These are phyloP conservation scores for Coemansia erecta DNA, from an alignment of 192 early-diverging fungal genomes.

Conservation along the genomic window DNA sequence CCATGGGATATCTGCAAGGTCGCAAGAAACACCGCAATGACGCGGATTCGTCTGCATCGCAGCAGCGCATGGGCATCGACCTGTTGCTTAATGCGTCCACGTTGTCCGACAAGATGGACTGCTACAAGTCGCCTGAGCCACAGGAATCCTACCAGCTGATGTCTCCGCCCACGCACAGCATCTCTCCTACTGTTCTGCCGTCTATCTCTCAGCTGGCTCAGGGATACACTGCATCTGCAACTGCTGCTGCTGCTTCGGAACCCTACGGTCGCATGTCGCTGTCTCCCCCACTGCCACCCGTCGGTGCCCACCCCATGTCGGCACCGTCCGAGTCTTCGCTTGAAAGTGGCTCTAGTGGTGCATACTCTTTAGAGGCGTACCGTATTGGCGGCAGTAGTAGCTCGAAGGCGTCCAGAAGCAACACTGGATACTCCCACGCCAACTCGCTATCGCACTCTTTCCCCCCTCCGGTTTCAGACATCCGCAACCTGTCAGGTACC, in stretches of 20 bases:
- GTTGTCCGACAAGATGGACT: conserved; percentile 30
- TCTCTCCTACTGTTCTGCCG: conserved; percentile 24
- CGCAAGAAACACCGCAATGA: conserved; percentile 24
- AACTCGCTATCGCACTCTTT: conserved; percentile 7
- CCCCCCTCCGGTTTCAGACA: conserved; percentile 35
- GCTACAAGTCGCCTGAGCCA: conserved; percentile 8
- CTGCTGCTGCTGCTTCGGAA: not conserved
- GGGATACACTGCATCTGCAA: not conserved
- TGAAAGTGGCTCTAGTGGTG: conserved; percentile 13
- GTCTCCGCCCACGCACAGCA: conserved; percentile 21
- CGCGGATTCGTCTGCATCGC: conserved; percentile 14
- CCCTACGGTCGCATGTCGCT: not conserved
- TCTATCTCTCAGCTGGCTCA: conserved; percentile 38
- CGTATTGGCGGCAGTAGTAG: conserved; percentile 12
- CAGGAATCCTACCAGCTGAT: conserved; percentile 17
- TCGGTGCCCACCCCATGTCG: conserved; percentile 13
- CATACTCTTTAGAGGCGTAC: conserved; percentile 37
- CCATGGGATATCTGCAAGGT: conserved; percentile 1
- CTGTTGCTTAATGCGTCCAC: conserved; percentile 47
- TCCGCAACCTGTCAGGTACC: conserved; percentile 26
- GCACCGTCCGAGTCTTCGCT: conserved; percentile 23
- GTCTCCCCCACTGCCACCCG: not conserved
- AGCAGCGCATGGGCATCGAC: conserved; percentile 43
- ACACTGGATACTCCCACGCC: not conserved
- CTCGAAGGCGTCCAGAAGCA: conserved; percentile 1